A percentile compares a stretch with the other conserved stretches of the same genome.
These are phyloP conservation scores for Salvia rosmarinus DNA, from an alignment of 257 asterid genomes.

Conservation along the genomic window DNA sequence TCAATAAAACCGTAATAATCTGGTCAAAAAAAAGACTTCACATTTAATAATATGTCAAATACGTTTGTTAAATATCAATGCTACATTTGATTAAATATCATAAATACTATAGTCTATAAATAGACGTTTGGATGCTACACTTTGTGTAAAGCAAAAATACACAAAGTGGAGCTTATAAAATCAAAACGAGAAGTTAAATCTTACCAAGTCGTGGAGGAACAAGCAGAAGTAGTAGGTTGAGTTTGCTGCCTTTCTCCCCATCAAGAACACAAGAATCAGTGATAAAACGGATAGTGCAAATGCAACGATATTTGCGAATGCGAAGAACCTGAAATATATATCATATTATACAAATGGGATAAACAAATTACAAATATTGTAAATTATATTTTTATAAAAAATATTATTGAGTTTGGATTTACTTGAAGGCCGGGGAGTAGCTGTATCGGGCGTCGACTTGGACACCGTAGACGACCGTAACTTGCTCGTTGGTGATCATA, in stretches of 20 bases:
- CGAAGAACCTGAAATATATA: slow-evolving; percentile 57
- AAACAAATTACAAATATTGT: neutral
- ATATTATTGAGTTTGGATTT: neutral
- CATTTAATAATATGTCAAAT: neutral
- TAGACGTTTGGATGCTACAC: too few relatives aligned
- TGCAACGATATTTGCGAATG: slow-evolving; percentile 47
- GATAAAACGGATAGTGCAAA: slow-evolving; percentile 47
- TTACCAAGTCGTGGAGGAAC: slow-evolving; percentile 78
- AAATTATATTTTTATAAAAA: neutral
- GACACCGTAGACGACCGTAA: slow-evolving; percentile 38
- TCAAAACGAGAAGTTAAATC: neutral
- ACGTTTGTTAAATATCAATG: too few relatives aligned
- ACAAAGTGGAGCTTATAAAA: neutral
- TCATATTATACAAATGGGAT: neutral
- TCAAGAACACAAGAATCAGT: slow-evolving; percentile 28
- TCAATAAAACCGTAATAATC: slow-evolving; percentile 47
- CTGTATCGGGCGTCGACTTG: slow-evolving; percentile 51
- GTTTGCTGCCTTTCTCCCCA: slow-evolving; percentile 32
- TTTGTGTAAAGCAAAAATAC: too few relatives aligned
- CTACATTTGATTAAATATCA: too few relatives aligned
- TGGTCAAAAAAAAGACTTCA: slow-evolving; percentile 7
- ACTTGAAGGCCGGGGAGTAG: slow-evolving; percentile 60
- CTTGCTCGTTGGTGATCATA: slow-evolving; percentile 50
- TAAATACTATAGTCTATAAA: too few relatives aligned
- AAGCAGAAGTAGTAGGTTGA: slow-evolving; percentile 44